A percentile compares a stretch with the other conserved stretches of the same genome.
These are phyloP conservation scores for Paramecium sonneborni DNA, from an alignment of 73 alveolate genomes.

Conservation along the genomic window DNA sequence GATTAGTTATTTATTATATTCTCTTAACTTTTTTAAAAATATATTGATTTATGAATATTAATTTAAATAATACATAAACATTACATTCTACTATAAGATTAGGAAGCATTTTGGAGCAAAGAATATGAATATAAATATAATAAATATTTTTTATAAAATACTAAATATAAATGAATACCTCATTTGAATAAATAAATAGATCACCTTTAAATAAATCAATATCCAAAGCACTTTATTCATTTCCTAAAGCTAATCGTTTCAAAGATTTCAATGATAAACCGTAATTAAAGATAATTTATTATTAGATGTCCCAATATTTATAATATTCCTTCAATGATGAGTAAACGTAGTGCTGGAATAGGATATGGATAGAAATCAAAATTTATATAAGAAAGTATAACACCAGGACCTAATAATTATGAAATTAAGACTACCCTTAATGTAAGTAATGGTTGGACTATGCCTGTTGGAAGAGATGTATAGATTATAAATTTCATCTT, in stretches of 20 bases:
- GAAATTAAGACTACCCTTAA: background rate
- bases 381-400: constrained; percentile 8
- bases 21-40: no score
- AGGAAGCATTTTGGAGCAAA: no score
- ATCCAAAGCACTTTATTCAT: constrained; percentile 53
- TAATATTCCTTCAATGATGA: constrained; percentile 28
- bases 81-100: no score
- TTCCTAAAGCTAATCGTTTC: constrained; percentile 50
- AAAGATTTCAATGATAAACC: background rate
- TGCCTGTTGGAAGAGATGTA: constrained; percentile 64
- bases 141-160: no score
- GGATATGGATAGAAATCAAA: constrained; percentile 55
- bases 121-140: no score
- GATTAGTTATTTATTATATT: no score
- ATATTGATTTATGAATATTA: no score
- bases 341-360: constrained; percentile 52
- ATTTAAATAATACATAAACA: no score
- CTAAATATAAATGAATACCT: background rate
- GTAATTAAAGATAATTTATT: background rate
- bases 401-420: constrained; percentile 59
- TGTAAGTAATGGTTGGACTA: constrained; percentile 50
- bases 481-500: background rate
- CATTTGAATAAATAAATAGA: constrained; percentile 18
- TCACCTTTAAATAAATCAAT: constrained; percentile 55
- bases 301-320: constrained; percentile 47